Base-by-base conservation (phyloP, 495 filamentous ascomycete species). In the Cercophora samala region DNA sequence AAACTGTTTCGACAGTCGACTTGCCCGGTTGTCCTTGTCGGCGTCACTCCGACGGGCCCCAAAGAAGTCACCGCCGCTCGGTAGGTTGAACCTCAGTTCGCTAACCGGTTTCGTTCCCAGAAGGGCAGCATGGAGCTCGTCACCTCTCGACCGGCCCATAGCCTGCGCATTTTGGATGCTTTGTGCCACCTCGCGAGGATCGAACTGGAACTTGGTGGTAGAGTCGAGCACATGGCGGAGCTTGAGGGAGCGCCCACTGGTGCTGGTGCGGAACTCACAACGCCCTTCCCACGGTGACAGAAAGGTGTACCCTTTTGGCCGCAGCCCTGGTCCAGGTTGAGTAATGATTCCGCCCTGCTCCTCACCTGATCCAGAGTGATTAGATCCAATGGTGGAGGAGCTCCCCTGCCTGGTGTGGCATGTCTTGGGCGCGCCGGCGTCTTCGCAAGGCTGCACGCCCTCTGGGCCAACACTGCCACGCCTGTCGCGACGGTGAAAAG, bases 61-160 rank as follows among this genome's bases (percentile, higher is more conserved):
- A 29, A 75, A 75, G 1, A 80, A 23, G 25, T 78, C 73, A 51
- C 72, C 72, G 11, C 82, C 56, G 29, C 32, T 62, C 0, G 92
- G 91, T 0, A 92, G 85, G 76, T 96, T 97, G 84, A 96, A 97
- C 42, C 93, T 87, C 64, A 97, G 78, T 77, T 97, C 93, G 73
- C 92, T 93, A 11, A 94, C 86, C 0, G 84, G 80, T n/a, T 85
- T 82, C 13, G 77, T 74, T 19, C 74, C 77, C 17, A 71, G 29
- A 5, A 79, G 46, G 0, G 66, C 76, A 1, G 73, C 68, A 0
- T 70, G 51, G 19, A 77, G 46, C 58, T 72, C 69, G 5, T 73
- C 74, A 9, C 69, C 67, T 1, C 77, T 60, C 25, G 72, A 68
- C 53, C 75, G 68, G 1, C 74, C 78, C 37, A 73, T 55, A 2